Evolutionary conservation across 2,329 filamentous ascomycete genomes (phyloP), one percentile per base, ranked within the genome.

Genomic region (Fusarium sp.): DNA sequence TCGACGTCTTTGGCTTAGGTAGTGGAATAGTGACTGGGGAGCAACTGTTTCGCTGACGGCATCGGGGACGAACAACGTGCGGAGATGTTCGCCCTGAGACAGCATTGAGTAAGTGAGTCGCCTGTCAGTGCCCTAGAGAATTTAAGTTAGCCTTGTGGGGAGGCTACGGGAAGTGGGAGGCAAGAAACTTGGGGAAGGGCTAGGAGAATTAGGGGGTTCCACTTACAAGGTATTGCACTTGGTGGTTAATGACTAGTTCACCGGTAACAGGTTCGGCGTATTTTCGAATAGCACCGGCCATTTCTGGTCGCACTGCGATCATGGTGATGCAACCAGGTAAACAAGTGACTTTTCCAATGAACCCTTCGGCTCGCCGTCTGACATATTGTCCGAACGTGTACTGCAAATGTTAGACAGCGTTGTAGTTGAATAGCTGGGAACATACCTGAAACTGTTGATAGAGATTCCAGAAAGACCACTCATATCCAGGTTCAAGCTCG

Each of bases 1-100:
- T 13, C 80, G 73, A 10, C 80, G 78, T 5, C 80, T 72, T 66
- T 82, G 80, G 50, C 75, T 79, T 32, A 82, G 77, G 44, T 82
- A 82, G 66, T 82, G 80, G 34, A 76, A 72, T n/a, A 82, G 57
- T 2, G 77, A 79, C 32, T 82, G 80, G 4, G 80, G 80, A 2
- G 80, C 80, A 18, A 82, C 80, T 0, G 80, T 82, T 51, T 82
- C 80, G 3, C 79, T 81, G 24, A 81, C 76, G 3, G 80, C 80
- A 26, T 78, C 77, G 0, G 80, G 80, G 4, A 82, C 79, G 34
- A 82, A 82, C 4, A 82, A 57, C 3, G 80, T 82, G 8, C 64
- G 70, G 0, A 76, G 73, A 14, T 77, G 72, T 15, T 60, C 45
- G 0, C 74, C 74, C 6, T 76, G 74, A 3, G 74, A 76, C 5